Base-by-base conservation (phyloP, 192 early-diverging fungal species). In the Dissophora globulifera region DNA sequence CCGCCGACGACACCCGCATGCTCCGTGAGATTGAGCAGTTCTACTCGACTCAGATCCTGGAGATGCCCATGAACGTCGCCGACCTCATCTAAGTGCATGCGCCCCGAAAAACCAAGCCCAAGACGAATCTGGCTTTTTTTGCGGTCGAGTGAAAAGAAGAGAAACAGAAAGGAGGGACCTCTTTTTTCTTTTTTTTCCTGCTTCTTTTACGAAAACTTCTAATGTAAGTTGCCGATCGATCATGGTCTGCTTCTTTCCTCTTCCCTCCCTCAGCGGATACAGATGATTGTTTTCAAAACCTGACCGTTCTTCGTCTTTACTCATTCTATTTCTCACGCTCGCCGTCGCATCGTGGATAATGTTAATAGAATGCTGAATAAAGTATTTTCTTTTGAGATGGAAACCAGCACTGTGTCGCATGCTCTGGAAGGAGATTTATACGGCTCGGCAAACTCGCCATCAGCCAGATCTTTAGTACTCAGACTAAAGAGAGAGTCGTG, bases 31-130 rank as follows among this genome's bases (percentile, higher is more conserved):
- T 81, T 82, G 96, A 98, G 84, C 82, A 90, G 81, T 96, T 93
- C 90, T 99, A 99, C 93, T 95, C 93, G 85, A 99, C 96, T 76
- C 96, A 99, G 88, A 89, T 97, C 78, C 96, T 98, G 74, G 97
- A 99, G 86, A 98, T 99, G 96, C 97, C 97, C 67, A 90, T 95
- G 84, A 94, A 97, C 89, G 93, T 98, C 79, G 94, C 95, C 68
- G 90, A 94, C 58, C 88, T 96, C 41, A 93, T 93, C 78, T 76
- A 76, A 76, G 47, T 10, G 20, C 10, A 16, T 40, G n/a, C n/a
- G n/a, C n/a, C n/a, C n/a, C n/a, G n/a, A n/a, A n/a, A n/a, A n/a
- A n/a, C n/a, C n/a, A n/a, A n/a, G n/a, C n/a, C n/a, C n/a, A n/a
- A n/a, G 48, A 35, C 20, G 35, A 9, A 38, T 38, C 35, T 9